A percentile compares a stretch with the other conserved stretches of the same genome.
phyloP scores from a whole-genome alignment of 148 eudicot genomes.

The Cornus controversa region DNA sequence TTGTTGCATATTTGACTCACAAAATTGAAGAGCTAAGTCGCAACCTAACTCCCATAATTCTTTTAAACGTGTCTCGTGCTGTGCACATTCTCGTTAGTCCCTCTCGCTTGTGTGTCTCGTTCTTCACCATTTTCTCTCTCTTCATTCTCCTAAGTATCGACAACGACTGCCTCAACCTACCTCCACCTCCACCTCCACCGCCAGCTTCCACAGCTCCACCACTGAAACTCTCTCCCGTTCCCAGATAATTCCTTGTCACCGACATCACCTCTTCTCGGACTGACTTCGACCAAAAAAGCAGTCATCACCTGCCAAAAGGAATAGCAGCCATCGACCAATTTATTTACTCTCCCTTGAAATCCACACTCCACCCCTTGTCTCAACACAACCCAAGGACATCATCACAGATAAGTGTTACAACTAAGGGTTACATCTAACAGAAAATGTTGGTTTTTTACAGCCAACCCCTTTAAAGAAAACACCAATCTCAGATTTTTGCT shows the following conservation, averaged over 20 bases:
- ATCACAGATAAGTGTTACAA: background rate
- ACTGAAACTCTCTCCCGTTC: conserved; percentile 3
- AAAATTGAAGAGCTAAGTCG: too few species aligned
- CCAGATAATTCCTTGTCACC: conserved; percentile 23
- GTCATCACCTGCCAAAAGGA: conserved; percentile 93
- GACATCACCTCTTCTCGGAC: conserved; percentile 29
- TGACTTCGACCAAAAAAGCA: conserved; percentile 15
- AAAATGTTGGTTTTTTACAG: background rate
- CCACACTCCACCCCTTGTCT: conserved; percentile 96
- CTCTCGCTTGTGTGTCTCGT: too few species aligned
- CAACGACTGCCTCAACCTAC: conserved; percentile 12
- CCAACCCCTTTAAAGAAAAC: background rate
- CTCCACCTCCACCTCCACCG: too few species aligned
- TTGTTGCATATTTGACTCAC: too few species aligned
- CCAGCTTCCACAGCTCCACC: conserved; percentile 9
- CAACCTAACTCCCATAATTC: too few species aligned
- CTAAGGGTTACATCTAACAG: background rate
- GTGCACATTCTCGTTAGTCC: too few species aligned
- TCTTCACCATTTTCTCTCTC: conserved; percentile 39
- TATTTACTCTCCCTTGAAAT: conserved; percentile 93
- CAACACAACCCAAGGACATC: conserved; percentile 62
- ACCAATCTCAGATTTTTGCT: too few species aligned
- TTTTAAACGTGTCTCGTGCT: too few species aligned
- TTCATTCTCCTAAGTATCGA: conserved; percentile 25
- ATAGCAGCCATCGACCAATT: conserved; percentile 95